Conservation (phyloP, 148 eudicot species). For the Persicaria maculosa region DNA sequence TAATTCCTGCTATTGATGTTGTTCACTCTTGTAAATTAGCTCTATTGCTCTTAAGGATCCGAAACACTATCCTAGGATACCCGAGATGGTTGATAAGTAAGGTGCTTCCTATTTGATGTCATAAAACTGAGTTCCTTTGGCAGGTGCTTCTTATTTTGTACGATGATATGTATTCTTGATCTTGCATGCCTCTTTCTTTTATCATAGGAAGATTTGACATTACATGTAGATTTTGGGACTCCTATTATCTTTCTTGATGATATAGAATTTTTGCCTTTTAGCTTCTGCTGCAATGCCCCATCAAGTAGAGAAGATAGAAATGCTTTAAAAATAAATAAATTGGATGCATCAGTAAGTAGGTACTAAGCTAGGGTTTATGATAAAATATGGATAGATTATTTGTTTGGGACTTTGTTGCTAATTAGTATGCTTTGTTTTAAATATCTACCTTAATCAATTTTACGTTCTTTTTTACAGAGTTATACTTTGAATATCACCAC, state of each 20-base stretch:
- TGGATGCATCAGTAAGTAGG: not conserved
- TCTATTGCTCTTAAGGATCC: too few species aligned
- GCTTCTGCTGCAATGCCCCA: not conserved
- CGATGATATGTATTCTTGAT: too few species aligned
- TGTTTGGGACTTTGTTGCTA: not conserved
- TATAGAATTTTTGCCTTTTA: not conserved
- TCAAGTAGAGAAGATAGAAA: not conserved
- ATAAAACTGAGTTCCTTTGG: too few species aligned
- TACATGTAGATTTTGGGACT: not conserved
- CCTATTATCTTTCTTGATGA: not conserved
- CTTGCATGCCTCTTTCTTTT: not conserved
- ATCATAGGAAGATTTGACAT: not conserved
- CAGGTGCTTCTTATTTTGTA: too few species aligned
- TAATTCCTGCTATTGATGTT: too few species aligned
- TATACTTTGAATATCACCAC: slow-evolving; percentile 91
- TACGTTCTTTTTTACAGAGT: slow-evolving; percentile 41
- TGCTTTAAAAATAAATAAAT: not conserved
- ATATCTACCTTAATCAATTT: not conserved
- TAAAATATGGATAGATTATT: not conserved
- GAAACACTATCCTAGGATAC: too few species aligned
- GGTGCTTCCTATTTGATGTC: too few species aligned
- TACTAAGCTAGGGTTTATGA: not conserved
- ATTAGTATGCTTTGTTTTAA: not conserved
- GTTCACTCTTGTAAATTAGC: too few species aligned
- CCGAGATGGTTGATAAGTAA: too few species aligned